Percentiles rank a stretch among this genome's conserved stretches.
Conservation (phyloP, 768 basidiomycete species). For the Coprinopsis strossmayeri region DNA sequence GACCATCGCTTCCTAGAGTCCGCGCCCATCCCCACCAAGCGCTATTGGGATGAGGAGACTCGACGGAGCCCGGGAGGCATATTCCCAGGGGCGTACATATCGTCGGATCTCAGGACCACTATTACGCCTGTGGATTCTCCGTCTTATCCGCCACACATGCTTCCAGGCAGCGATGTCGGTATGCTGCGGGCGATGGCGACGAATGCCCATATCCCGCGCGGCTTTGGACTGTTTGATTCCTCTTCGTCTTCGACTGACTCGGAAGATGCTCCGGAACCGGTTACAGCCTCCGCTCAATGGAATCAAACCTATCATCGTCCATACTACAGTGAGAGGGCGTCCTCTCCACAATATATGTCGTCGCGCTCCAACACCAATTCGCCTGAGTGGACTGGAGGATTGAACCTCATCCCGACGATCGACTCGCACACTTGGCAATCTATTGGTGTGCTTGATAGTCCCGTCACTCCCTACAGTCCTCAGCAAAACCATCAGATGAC, state of each 20-base stretch:
- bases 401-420: slow-evolving; percentile 21
- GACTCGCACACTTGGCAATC: slow-evolving; percentile 21
- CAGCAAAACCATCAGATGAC: slow-evolving; percentile 18
- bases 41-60: slow-evolving; percentile 3
- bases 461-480: slow-evolving; percentile 20
- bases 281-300: slow-evolving; percentile 6
- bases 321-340: slow-evolving; percentile 1
- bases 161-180: slow-evolving; percentile 3
- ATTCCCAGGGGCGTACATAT: slow-evolving; percentile 8
- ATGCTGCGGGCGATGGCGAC: not conserved
- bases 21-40: not conserved
- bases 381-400: slow-evolving; percentile 6
- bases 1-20: not conserved
- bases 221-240: slow-evolving; percentile 6
- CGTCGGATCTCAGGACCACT: slow-evolving; percentile 8
- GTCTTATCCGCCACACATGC: slow-evolving; percentile 5
- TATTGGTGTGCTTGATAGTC: slow-evolving; percentile 20
- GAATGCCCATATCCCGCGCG: slow-evolving; percentile 5
- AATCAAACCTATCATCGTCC: not conserved
- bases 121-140: slow-evolving; percentile 9
- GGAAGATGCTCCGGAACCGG: slow-evolving; percentile 2
- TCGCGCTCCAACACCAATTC: slow-evolving; percentile 9
- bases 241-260: slow-evolving; percentile 6
- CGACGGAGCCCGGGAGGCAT: slow-evolving; percentile 2
- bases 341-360: not conserved